Percentiles rank a stretch among this genome's conserved stretches.
These are phyloP conservation scores for Eucalyptus rudis DNA, from an alignment of 345 rosid genomes.

Conservation along the genomic window DNA sequence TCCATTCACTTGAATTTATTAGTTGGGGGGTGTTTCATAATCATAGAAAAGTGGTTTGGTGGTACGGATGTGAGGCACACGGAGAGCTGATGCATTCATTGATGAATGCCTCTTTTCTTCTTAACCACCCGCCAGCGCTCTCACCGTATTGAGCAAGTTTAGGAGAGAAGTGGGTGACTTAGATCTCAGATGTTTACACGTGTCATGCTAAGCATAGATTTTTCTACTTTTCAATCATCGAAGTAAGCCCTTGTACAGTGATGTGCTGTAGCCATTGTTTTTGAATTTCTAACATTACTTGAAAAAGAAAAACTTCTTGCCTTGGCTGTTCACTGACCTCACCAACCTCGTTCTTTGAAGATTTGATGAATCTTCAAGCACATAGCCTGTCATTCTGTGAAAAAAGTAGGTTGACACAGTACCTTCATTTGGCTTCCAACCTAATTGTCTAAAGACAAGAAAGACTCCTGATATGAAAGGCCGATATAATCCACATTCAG, in stretches of 20 bases:
- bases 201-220: background rate
- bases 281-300: background rate
- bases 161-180: background rate
- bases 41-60: background rate
- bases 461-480: background rate
- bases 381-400: background rate
- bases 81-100: background rate
- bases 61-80: background rate
- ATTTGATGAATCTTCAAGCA: background rate
- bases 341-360: background rate
- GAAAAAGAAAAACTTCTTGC: background rate
- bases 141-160: background rate
- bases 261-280: background rate
- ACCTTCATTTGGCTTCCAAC: background rate
- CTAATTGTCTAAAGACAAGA: background rate
- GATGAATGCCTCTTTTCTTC: background rate
- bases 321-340: background rate
- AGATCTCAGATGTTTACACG: background rate
- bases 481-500: rapidly evolving
- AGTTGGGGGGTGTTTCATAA: background rate
- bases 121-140: background rate
- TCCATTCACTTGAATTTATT: background rate
- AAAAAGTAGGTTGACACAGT: background rate
- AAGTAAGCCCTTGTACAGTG: background rate
- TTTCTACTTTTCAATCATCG: background rate